Base-by-base conservation (phyloP, 371 early-diverging fungal species). In the Lichtheimia ornata region DNA sequence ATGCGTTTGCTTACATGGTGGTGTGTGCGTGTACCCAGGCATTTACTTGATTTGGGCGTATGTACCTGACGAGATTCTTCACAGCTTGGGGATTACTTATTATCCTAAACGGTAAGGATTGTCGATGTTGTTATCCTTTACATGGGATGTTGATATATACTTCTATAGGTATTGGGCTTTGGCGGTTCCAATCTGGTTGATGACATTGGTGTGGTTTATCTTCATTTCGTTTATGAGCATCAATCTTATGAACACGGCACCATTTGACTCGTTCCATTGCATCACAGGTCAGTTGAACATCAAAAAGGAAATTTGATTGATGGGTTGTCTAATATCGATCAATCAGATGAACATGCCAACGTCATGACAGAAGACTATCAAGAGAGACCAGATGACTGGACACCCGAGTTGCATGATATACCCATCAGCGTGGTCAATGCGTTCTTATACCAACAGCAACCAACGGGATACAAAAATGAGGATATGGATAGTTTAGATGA, bases 1-100 rank as follows among this genome's bases (percentile, higher is more conserved):
- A 35, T 35, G 35, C 35, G 11, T 35, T 35, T 1, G 5, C 35
- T 35, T 35, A 35, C 35, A 9, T 35, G 6, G 35, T 9, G 0
- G 9, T 35, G 35, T 22, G 28, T 52, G 2, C 22, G 35, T 22
- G 28, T 52, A 15, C 22, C 11, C 50, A 81, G 84, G 65, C 13
- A 79, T 90, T 62, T 92, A 92, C 55, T 63, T 92, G 22, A 69
- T 86, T 40, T 93, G 93, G 93, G 91, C 93, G 0, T 88, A 91
- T 65, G 77, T 91, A 5, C 92, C 95, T n/a, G 91, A 93, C 64
- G 74, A 81, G 24, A 75, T 85, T 15, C 77, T 94, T 6, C 82
- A 84, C 43, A 82, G 82, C 1, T 62, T 90, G 18, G 93, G 93
- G 0, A 88, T 94, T 47, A 88, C 91, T 4, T 93, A 93, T 57